Evolutionary conservation across 163 green algal species (phyloP).

Genomic region (Prototheca cutis): DNA sequence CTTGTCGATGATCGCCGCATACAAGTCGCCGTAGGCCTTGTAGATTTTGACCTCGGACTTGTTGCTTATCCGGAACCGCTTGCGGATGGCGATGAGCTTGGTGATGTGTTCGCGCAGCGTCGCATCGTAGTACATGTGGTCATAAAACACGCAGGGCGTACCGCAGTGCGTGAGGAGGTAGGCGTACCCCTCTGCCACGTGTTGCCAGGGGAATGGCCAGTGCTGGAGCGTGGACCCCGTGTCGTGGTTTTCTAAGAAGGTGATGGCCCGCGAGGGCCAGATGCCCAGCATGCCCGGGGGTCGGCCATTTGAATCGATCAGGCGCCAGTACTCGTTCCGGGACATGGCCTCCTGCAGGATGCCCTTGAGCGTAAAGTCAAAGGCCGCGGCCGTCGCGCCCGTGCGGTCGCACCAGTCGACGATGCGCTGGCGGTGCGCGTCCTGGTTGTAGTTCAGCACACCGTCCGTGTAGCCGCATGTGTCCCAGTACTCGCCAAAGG

Average conservation of each 20-base stretch:
- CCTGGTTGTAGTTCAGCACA: constrained; percentile 95
- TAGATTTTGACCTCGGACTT: constrained; percentile 46
- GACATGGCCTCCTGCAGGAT: constrained; percentile 82
- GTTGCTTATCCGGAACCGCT: constrained; percentile 48
- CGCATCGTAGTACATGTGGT: constrained; percentile 52
- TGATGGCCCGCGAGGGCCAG: constrained; percentile 81
- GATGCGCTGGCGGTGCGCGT: constrained; percentile 83
- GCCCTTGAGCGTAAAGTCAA: constrained; percentile 98
- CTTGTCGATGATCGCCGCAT: constrained; percentile 75
- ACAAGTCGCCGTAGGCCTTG: constrained; percentile 65
- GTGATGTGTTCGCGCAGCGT: constrained; percentile 40
- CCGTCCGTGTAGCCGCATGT: constrained; percentile 86
- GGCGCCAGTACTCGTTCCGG: constrained; percentile 81
- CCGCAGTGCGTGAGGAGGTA: constrained; percentile 90
- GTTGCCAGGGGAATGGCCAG: constrained; percentile 80
- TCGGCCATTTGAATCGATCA: constrained; percentile 72
- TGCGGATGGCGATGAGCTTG: constrained; percentile 58
- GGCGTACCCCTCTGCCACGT: constrained; percentile 72
- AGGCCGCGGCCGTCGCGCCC: constrained; percentile 76
- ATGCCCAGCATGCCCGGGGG: constrained; percentile 75
- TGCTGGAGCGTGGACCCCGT: constrained; percentile 78
- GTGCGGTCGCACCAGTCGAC: constrained; percentile 88
- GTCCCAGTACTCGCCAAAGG: constrained; percentile 94
- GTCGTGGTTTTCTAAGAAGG: constrained; percentile 91
- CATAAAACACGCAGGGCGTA: constrained; percentile 84